A percentile compares a stretch with the other conserved stretches of the same genome.
These are phyloP conservation scores for Mycena haematopus DNA, from an alignment of 768 basidiomycete species.

Conservation along the genomic window DNA sequence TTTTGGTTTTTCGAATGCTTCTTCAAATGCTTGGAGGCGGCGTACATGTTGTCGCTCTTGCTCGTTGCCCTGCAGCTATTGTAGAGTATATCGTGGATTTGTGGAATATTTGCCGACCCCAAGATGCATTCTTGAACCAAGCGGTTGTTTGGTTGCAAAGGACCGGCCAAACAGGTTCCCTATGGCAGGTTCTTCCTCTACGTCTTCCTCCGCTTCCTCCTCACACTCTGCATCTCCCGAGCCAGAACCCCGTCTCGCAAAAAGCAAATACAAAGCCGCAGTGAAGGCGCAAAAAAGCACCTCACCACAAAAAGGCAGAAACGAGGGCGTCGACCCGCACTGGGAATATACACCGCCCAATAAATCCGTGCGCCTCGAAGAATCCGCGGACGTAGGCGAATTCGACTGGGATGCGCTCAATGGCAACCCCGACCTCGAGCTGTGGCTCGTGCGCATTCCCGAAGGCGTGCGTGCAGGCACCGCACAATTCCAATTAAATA, in stretches of 20 bases:
- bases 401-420: conserved; percentile 76
- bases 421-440: conserved; percentile 61
- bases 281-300: conserved; percentile 16
- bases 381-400: conserved; percentile 51
- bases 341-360: conserved; percentile 69
- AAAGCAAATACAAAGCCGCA: conserved; percentile 36
- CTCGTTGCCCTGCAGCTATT: too few species aligned
- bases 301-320: conserved; percentile 43
- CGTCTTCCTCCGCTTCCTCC: conserved; percentile 23
- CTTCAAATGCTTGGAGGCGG: too few species aligned
- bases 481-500: neutral
- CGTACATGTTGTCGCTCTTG: too few species aligned
- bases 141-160: conserved; percentile 16
- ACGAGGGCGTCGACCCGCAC: conserved; percentile 59
- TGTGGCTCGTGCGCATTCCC: conserved; percentile 77
- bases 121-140: neutral
- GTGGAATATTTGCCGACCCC: too few species aligned
- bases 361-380: conserved; percentile 55
- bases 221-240: conserved; percentile 19
- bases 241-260: conserved; percentile 26
- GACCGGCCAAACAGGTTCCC: too few species aligned
- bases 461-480: conserved; percentile 58
- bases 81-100: too few species aligned
- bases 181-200: conserved; percentile 25
- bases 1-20: too few species aligned